These are phyloP conservation scores for Coprinopsis sp. DNA, from an alignment of 768 basidiomycete genomes.

Conservation along the genomic window DNA sequence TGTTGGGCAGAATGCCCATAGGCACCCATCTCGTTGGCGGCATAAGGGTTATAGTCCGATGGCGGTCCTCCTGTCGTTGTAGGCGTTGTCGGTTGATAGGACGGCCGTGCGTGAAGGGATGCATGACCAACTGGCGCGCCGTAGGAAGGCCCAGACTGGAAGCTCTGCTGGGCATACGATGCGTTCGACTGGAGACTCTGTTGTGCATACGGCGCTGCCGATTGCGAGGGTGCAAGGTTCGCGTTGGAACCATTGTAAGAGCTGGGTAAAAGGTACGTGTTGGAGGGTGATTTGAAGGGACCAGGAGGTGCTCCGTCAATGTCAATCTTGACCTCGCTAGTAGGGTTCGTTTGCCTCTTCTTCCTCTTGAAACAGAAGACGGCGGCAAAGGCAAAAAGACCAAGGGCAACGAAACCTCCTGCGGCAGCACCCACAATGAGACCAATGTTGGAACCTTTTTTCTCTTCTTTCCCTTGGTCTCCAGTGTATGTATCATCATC, in stretches of 20 bases:
- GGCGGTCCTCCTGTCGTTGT: too few species aligned
- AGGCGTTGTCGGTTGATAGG: too few species aligned
- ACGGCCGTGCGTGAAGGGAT: too few species aligned
- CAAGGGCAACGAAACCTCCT: constrained; percentile 12
- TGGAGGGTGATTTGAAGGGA: constrained; percentile 3
- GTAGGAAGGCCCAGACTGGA: neutral
- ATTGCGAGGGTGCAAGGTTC: constrained; percentile 6
- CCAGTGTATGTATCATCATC: neutral
- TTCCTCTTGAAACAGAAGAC: constrained; percentile 15
- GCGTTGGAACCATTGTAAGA: constrained; percentile 4
- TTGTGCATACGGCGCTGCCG: constrained; percentile 6
- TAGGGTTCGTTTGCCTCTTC: neutral
- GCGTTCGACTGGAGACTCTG: constrained; percentile 2
- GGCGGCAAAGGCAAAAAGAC: constrained; percentile 7
- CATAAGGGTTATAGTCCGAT: too few species aligned
- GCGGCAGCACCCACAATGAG: constrained; percentile 14
- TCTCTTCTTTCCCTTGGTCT: constrained; percentile 1
- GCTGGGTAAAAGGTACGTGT: constrained; percentile 9
- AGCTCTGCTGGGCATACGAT: neutral
- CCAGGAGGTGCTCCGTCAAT: constrained; percentile 4
- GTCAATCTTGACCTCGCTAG: constrained; percentile 10
- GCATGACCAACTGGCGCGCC: neutral
- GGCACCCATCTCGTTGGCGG: too few species aligned
- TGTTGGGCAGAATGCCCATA: too few species aligned
- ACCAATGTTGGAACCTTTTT: constrained; percentile 6